Percentiles rank a stretch among this genome's conserved stretches.
Conservation (phyloP, 371 early-diverging fungal genomes). For the Mucor ambiguus region DNA sequence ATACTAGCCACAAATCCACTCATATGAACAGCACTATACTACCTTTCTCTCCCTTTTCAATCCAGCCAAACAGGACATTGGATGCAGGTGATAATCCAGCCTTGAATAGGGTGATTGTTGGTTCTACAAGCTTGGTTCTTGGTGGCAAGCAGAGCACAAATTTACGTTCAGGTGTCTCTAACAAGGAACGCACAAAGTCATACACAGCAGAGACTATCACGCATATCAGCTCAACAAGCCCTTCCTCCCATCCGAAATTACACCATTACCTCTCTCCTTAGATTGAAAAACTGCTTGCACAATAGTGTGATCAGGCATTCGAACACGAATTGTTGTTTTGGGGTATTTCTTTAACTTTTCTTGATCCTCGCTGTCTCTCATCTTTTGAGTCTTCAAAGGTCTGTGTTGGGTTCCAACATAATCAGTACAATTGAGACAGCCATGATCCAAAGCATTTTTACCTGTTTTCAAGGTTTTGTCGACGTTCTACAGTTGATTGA, state of each 20-base stretch:
- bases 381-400: slow-evolving; percentile 53
- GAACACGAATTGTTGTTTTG: slow-evolving; percentile 50
- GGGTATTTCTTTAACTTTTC: slow-evolving; percentile 52
- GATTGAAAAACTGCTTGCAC: slow-evolving; percentile 48
- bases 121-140: slow-evolving; percentile 44
- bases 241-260: not conserved
- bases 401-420: slow-evolving; percentile 14
- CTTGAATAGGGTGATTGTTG: slow-evolving; percentile 40
- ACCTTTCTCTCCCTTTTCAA: slow-evolving; percentile 37
- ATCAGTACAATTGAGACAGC: not conserved
- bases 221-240: not conserved
- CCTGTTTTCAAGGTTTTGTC: slow-evolving; percentile 49
- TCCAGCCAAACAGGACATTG: slow-evolving; percentile 50
- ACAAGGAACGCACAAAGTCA: slow-evolving; percentile 38
- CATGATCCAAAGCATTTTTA: not conserved
- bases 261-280: slow-evolving; percentile 40
- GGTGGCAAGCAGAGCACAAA: slow-evolving; percentile 53
- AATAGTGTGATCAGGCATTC: slow-evolving; percentile 45
- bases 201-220: slow-evolving; percentile 42
- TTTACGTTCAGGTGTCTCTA: slow-evolving; percentile 46
- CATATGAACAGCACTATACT: not conserved
- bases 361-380: slow-evolving; percentile 46
- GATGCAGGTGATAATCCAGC: slow-evolving; percentile 53
- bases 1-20: not conserved
- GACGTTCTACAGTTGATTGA: slow-evolving; percentile 41